These are phyloP conservation scores for Ophiostoma sp. DNA, from an alignment of 2,329 filamentous ascomycete species.

Conservation along the genomic window DNA sequence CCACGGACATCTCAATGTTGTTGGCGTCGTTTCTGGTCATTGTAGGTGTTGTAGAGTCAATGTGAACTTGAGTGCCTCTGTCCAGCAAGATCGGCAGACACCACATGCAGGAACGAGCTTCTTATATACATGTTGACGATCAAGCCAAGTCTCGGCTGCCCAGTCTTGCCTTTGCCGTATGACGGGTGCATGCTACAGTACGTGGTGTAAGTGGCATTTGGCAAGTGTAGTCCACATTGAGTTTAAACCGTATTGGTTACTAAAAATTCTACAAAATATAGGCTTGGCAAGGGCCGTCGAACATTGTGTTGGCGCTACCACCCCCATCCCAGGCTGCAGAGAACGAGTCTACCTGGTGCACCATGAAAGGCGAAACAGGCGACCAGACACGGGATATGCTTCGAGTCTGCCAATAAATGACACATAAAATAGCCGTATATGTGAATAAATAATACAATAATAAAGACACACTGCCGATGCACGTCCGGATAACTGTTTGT, in stretches of 20 bases:
- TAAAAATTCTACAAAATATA: background rate
- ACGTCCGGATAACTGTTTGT: background rate
- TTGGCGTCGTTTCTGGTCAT: background rate
- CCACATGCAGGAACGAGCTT: background rate
- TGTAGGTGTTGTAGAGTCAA: background rate
- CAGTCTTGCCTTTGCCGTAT: background rate
- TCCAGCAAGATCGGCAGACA: background rate
- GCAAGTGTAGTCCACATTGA: background rate
- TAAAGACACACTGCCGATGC: background rate
- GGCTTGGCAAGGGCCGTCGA: background rate
- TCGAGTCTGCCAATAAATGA: background rate
- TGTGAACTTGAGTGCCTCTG: background rate
- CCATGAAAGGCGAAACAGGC: too few species aligned
- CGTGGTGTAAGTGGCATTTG: background rate
- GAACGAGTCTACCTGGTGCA: background rate
- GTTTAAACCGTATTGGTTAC: background rate
- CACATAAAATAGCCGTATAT: background rate
- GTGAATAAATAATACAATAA: background rate
- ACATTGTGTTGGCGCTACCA: too few species aligned
- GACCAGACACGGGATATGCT: background rate
- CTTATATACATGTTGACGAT: background rate
- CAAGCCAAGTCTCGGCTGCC: background rate
- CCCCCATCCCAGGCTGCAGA: background rate
- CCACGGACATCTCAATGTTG: conserved; percentile 16
- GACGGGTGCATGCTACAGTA: background rate